Evolutionary conservation across 805 yeast species (phyloP), one percentile per base, ranked within the genome.

Genomic region (Lachancea waltii): DNA sequence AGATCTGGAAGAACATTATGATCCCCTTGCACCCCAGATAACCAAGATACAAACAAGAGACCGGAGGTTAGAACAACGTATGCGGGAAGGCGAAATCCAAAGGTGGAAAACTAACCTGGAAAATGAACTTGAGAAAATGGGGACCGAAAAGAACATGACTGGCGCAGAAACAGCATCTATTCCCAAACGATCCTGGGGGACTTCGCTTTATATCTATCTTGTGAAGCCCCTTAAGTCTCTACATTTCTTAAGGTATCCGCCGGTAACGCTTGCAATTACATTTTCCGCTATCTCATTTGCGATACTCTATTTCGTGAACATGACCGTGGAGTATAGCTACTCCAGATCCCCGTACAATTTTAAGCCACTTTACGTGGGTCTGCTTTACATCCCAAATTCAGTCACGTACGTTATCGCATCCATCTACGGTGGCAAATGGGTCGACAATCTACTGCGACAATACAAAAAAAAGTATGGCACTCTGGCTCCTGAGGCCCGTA

Each of bases 351-450:
- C 95, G 3, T 85, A 85, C 58, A 74, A 77, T 50, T 86, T 81
- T 67, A 63, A 67, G 23, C 61, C 83, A 0, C 60, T 84, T 34
- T 68, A 79, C 40, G 71, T 81, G 34, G 95, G 95, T 23, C 66
- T 85, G 19, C 69, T 83, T 40, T 85, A 84, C 62, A 77, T 85
- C 23, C 95, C 95, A 25, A 85, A 85, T 57, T 84, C 95, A 0
- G 73, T 84, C 18, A 75, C 89, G 0, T 85, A 85, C 53, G 60
- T 85, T 25, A 48, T 80, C 33, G 90, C 94, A 0, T 79, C 90
- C 0, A 62, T 86, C n/a, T 67, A 73, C 44, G 94, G 94, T 25
- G 95, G 95, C 3, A 69, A 69, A 44, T 85, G 90, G 82, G 78
- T 77, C 37, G 95, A 85, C 56, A 54, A 62, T 31, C 62, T 84